Percentiles rank a stretch among this genome's conserved stretches.
Evolutionary conservation across 1,284 basidiomycete genomes (phyloP).

Genomic region (Apiotrichum sp.): DNA sequence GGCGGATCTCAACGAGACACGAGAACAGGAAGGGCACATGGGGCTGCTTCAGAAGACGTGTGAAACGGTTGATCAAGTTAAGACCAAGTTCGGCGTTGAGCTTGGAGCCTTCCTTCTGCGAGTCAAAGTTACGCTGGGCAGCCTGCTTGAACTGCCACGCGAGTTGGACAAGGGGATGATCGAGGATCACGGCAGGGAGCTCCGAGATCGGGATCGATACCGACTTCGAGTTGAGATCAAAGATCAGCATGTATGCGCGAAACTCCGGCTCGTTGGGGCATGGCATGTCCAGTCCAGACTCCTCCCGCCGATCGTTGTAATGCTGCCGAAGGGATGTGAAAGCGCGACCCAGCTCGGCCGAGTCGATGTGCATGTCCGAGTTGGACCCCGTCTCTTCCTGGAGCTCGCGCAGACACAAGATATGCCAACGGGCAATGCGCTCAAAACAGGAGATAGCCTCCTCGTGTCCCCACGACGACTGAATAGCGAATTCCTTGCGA

Average conservation of each 20-base stretch:
- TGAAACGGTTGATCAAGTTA: slow-evolving; percentile 56
- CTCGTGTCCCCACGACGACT: slow-evolving; percentile 65
- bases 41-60: slow-evolving; percentile 47
- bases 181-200: slow-evolving; percentile 65
- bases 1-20: slow-evolving; percentile 53
- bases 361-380: slow-evolving; percentile 43
- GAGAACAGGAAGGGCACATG: slow-evolving; percentile 50
- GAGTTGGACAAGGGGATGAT: slow-evolving; percentile 69
- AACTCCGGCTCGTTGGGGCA: slow-evolving; percentile 89
- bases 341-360: slow-evolving; percentile 38
- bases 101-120: slow-evolving; percentile 50
- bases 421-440: slow-evolving; percentile 88
- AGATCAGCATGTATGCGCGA: slow-evolving; percentile 86
- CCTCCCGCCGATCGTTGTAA: slow-evolving; percentile 73
- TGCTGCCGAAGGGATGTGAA: slow-evolving; percentile 87
- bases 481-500: slow-evolving; percentile 90
- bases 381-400: slow-evolving; percentile 46
- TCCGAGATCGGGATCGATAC: slow-evolving; percentile 62
- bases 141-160: slow-evolving; percentile 72
- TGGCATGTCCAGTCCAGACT: slow-evolving; percentile 50
- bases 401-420: slow-evolving; percentile 73
- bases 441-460: slow-evolving; percentile 86
- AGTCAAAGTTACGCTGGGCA: slow-evolving; percentile 69
- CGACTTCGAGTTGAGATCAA: slow-evolving; percentile 81
- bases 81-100: slow-evolving; percentile 52